Conservation (phyloP, 78 protist genomes). For the Dictyostelium purpureum region DNA sequence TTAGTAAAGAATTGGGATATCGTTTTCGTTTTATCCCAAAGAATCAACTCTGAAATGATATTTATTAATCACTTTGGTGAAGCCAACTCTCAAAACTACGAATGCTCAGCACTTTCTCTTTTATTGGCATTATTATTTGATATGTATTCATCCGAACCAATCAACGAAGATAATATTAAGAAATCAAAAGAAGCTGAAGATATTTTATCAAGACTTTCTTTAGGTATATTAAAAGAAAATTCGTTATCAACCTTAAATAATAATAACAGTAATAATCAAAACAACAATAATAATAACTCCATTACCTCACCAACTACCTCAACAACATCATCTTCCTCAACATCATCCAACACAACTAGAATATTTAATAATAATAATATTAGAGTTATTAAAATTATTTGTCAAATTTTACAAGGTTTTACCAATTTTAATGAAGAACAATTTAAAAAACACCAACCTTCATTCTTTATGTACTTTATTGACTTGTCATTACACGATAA, state of each 20-base stretch:
- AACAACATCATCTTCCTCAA: background rate
- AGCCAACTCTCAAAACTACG: background rate
- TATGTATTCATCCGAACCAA: conserved; percentile 6
- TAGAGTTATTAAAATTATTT: conserved; percentile 33
- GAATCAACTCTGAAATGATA: background rate
- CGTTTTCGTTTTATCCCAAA: background rate
- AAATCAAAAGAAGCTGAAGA: conserved; percentile 12
- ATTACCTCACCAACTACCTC: background rate
- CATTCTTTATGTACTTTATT: background rate
- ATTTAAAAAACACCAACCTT: conserved; percentile 33
- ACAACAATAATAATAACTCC: background rate
- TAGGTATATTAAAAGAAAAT: conserved; percentile 11
- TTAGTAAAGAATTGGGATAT: conserved; percentile 12
- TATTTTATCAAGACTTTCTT: conserved; percentile 8
- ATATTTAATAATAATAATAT: background rate
- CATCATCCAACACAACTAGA: background rate
- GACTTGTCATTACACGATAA: conserved; percentile 47
- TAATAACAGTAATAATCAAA: background rate
- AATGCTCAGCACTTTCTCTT: conserved; percentile 23
- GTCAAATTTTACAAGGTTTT: conserved; percentile 38
- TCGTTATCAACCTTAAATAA: background rate
- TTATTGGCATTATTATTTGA: conserved; percentile 9
- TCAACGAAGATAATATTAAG: background rate
- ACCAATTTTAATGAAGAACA: conserved; percentile 9
- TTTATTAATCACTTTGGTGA: conserved; percentile 30